Evolutionary conservation across 306 rosid genomes (phyloP), one percentile per base, ranked within the genome.

Genomic region (Ormosia semicastrata): DNA sequence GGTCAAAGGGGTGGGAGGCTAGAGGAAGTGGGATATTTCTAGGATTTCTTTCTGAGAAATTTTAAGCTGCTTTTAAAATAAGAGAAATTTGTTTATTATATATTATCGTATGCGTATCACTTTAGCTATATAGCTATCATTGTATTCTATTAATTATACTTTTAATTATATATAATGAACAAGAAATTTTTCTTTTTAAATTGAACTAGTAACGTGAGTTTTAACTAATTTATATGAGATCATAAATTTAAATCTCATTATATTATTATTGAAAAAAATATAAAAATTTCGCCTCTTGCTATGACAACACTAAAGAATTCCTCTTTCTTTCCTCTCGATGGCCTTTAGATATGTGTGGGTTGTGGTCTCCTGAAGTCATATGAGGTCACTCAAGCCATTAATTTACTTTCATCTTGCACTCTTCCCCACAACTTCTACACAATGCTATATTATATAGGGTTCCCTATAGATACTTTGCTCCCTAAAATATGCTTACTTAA

Each of bases 301-400:
- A 24, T 24, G 24, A 0, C 24, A 24, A 1, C 24, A 24, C 24
- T 1, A 24, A 24, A 67, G 12, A 29, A 32, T 60, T 3, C 36
- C 6, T 29, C 11, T 39, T 66, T 9, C 2, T 40, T 40, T 17
- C 50, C 53, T 40, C n/a, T 24, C 7, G 7, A 8, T 43, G 37
- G 5, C 15, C 34, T 67, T 44, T 44, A 39, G 39, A 36, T 2
- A 30, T 68, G 24, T 1, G 86, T 39, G 82, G 71, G 77, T 43
- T 59, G 71, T 87, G 87, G 84, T 85, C 80, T 80, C 87, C 86
- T 68, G 40, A 64, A 82, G 78, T 17, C 77, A 76, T 71, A 54
- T 80, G 66, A 24, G 79, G 80, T 88, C 84, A 77, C 84, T 67
- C 71, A 60, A n/a, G 41, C 46, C 53, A 46, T 46, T 46, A 33